Base-by-base conservation (phyloP, 371 early-diverging fungal species). In the Haplosporangium sp. region DNA sequence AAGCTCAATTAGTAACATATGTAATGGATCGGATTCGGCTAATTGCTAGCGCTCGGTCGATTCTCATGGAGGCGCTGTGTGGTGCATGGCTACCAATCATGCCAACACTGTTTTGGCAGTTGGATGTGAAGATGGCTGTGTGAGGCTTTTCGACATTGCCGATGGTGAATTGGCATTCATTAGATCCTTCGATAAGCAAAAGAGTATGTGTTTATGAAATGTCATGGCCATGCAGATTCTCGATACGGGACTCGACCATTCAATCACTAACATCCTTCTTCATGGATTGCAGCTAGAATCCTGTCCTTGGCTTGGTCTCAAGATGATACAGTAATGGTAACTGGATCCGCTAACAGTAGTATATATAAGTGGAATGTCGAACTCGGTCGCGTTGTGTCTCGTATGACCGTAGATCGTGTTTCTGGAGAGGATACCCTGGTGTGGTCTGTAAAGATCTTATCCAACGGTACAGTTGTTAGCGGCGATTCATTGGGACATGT, bases 111-210 rank as follows among this genome's bases (percentile, higher is more conserved):
- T 86, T 40, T 85, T 98, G 34, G 97, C 96, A 27, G 91, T 96
- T 38, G 98, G 96, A 15, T 97, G 96, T 75, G 98, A 97, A 75
- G 98, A 98, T 86, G 97, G 97, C 0, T 88, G 91, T 67, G 91
- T 97, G 61, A 89, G 97, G 47, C 77, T 97, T 38, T 96, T 96
- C 71, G 90, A 93, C 77, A 92, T 98, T 68, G 85, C 90, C 17
- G 92, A 94, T 71, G 92, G 88, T 39, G 84, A 85, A 45, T 78
- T 97, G 59, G 86, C 87, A 61, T 93, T 91, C 71, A 82, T 90
- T 67, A 88, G 90, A 39, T 88, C 91, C 48, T 91, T 95, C 71
- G 94, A 94, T 72, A 89, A 88, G 63, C 89, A 90, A 71, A 89
- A 86, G 61, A 91, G 89, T 86, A 85, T 42, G 72, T 55, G 39